Base-by-base conservation (phyloP, 2,329 filamentous ascomycete genomes). In the Sporothrix pseudoabietina region DNA sequence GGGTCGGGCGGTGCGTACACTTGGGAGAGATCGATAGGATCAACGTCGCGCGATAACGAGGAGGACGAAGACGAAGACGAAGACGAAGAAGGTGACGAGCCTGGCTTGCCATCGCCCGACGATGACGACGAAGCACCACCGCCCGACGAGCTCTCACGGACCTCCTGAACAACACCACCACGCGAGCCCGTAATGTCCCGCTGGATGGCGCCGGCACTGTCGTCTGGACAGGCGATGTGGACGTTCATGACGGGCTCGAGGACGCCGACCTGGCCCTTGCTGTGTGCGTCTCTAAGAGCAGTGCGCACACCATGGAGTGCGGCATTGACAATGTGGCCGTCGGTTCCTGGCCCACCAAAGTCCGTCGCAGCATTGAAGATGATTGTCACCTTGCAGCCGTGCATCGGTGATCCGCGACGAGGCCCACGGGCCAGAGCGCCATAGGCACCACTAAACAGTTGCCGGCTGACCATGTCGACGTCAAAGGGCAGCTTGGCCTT, bases 211-310 rank as follows among this genome's bases (percentile, higher is more conserved):
- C 94, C 94, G 1, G 97, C 90, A 7, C 89, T 90, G 6, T 87
- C 86, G 81, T 98, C 95, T 70, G 96, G 93, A 69, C 96, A 94
- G 76, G 89, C 90, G 79, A 99, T 97, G 71, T 91, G 90, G 5
- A 93, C 93, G 74, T 91, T 90, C 94, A 98, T 98, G 72, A 99
- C 92, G 1, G 96, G 96, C 79, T 99, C 96, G 83, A 98, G 91
- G 54, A 99, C 84, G 0, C 87, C 87, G 0, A 94, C 87, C 0
- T 87, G 86, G 1, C 93, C 87, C 39, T 52, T 63, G 10, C 86
- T 82, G 72, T 88, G 85, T 0, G 90, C 89, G 22, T 89, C 85
- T 69, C 88, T 87, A 0, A 98, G 86, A 0, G 91, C 91, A 9
- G 87, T 85, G 74, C 91, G 88, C 0, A 94, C 91, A 1, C 92